Base-by-base conservation (phyloP, 1,284 basidiomycete species). In the Cutaneotrichosporon sp. region DNA sequence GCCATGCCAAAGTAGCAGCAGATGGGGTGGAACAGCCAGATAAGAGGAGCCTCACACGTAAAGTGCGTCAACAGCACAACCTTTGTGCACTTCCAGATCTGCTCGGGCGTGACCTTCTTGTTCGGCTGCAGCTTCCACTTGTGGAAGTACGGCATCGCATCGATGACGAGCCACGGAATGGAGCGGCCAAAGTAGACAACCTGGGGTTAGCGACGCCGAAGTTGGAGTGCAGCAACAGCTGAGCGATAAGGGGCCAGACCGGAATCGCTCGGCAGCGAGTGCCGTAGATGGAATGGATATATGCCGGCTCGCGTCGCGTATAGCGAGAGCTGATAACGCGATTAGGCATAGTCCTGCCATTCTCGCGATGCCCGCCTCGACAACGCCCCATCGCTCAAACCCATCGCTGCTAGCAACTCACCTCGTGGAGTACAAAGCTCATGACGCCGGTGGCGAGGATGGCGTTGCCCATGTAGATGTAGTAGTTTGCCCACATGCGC, bases 41-140 rank as follows among this genome's bases (percentile, higher is more conserved):
- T 97, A 85, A 97, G 68, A 14, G 94, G 94, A 12, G 93, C 79
- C 76, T 98, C 94, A 62, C 97, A 86, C 36, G 92, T 94, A 72
- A 98, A 96, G 75, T 98, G 96, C 13, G 90, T 92, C 70, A 91
- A 84, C 7, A 98, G 81, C 26, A 98, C 94, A 66, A 86, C 85
- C 77, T 92, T 94, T 35, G 91, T 96, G 79, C 92, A 97, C 60
- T 90, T 86, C 91, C 91, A 96, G 75, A 97, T 91, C 71, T 97
- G 89, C 54, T 79, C 77, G 0, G 81, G 63, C 1, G 90, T 85
- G 4, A 92, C 88, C 1, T 89, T 69, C 76, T 97, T 97, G 66
- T 71, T 70, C 13, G 87, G 84, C 73, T 98, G 94, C 4, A 98
- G 79, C 77, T 98, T 98, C 89, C 90, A 97, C 77, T 84, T 82